Conservation (phyloP, 306 rosid genomes). For the Albizia julibrissin region DNA sequence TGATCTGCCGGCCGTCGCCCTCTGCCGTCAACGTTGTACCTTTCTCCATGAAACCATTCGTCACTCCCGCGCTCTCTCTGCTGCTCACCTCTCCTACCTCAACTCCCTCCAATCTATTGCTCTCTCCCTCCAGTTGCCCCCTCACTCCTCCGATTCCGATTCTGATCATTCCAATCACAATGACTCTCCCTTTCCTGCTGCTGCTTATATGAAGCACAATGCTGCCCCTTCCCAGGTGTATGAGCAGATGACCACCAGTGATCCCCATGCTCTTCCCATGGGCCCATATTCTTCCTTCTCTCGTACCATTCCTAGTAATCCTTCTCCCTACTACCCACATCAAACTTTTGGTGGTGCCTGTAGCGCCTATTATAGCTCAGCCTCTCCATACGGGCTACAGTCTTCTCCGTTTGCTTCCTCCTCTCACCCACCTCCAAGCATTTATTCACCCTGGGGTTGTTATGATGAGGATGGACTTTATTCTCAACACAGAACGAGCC, state of each 20-base stretch:
- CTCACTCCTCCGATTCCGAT: background rate
- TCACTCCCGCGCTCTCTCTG: constrained; percentile 63
- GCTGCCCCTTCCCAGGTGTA: constrained; percentile 65
- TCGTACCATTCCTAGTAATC: background rate
- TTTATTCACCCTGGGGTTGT: constrained; percentile 66
- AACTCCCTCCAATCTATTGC: constrained; percentile 68
- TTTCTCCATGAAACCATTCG: constrained; percentile 76
- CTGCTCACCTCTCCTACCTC: constrained; percentile 69
- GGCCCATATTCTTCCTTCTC: constrained; percentile 37
- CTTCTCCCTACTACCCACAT: constrained; percentile 29
- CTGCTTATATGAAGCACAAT: constrained; percentile 62
- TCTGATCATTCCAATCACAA: too few species aligned
- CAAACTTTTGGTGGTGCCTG: constrained; percentile 45
- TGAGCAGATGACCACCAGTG: constrained; percentile 55
- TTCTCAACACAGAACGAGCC: constrained; percentile 61
- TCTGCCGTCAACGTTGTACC: constrained; percentile 72
- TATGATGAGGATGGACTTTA: constrained; percentile 44
- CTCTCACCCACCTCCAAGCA: constrained; percentile 63
- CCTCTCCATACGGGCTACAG: constrained; percentile 29
- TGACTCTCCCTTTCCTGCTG: background rate
- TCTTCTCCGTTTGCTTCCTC: constrained; percentile 35
- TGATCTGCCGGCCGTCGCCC: constrained; percentile 81
- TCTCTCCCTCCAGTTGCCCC: constrained; percentile 43
- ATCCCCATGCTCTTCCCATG: constrained; percentile 47
- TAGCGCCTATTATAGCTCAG: constrained; percentile 42